phyloP scores from a whole-genome alignment of 1,139 yeast genomes.

The Protomyces arabidopsidicola region DNA sequence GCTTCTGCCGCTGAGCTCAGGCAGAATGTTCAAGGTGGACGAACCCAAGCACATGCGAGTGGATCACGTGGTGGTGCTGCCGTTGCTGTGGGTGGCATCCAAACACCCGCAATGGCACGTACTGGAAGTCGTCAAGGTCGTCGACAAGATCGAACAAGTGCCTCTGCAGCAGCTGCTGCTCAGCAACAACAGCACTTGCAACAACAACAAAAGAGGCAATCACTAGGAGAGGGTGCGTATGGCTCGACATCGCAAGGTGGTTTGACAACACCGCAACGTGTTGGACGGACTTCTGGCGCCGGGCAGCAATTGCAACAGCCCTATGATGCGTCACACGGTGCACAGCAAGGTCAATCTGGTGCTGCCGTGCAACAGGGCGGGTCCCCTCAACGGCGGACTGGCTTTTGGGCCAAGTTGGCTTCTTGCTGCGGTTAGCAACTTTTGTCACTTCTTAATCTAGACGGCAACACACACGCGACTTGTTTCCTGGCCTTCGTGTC shows the following conservation, averaged over 20 bases:
- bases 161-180: neutral
- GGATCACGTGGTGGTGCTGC: neutral
- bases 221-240: neutral
- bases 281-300: no score
- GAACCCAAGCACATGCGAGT: slow-evolving; percentile 22
- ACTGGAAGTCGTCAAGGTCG: neutral
- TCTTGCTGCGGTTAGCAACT: neutral
- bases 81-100: neutral
- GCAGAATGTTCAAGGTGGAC: slow-evolving; percentile 26
- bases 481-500: no score
- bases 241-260: neutral
- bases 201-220: neutral
- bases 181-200: neutral
- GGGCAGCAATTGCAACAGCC: neutral
- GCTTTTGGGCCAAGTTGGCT: neutral
- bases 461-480: no score
- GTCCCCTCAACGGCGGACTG: neutral
- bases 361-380: neutral
- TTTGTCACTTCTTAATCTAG: neutral
- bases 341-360: neutral
- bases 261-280: neutral
- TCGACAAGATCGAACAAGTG: neutral
- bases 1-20: slow-evolving; percentile 25
- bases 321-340: neutral
- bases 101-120: neutral